Evolutionary conservation across 106 monocot species (phyloP).

Genomic region (Dendrobium chrysotoxum): DNA sequence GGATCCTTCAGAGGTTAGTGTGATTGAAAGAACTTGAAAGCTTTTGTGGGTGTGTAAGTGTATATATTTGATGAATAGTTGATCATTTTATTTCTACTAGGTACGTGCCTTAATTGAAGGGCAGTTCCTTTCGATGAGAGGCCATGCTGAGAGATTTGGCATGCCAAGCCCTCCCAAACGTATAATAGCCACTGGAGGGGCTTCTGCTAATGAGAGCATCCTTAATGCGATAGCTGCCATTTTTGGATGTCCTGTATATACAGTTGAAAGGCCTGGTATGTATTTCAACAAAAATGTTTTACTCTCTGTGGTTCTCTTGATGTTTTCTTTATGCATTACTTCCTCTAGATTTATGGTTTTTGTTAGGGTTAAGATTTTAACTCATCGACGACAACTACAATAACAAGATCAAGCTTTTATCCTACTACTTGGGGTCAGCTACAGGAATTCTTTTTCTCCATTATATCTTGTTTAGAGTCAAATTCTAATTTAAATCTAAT

Average conservation of each 20-base stretch:
- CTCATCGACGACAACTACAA: no score
- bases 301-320: neutral
- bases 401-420: no score
- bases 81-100: conserved; percentile 16
- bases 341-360: neutral
- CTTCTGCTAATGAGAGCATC: conserved; percentile 71
- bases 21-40: neutral
- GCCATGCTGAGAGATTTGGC: conserved; percentile 84
- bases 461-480: no score
- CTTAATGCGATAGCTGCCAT: conserved; percentile 51
- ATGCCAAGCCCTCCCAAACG: conserved; percentile 82
- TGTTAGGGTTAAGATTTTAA: neutral
- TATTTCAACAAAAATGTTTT: neutral
- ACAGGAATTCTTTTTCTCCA: no score
- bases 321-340: neutral
- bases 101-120: conserved; percentile 85
- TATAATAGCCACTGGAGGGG: conserved; percentile 89
- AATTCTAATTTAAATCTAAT: no score
- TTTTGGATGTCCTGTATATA: conserved; percentile 77
- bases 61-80: no score
- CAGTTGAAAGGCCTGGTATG: conserved; percentile 83
- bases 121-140: conserved; percentile 85
- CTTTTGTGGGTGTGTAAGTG: no score
- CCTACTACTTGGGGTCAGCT: no score
- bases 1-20: conserved; percentile 46